These are phyloP conservation scores for Diaporthe destruens DNA, from an alignment of 2,329 filamentous ascomycete genomes.

Conservation along the genomic window DNA sequence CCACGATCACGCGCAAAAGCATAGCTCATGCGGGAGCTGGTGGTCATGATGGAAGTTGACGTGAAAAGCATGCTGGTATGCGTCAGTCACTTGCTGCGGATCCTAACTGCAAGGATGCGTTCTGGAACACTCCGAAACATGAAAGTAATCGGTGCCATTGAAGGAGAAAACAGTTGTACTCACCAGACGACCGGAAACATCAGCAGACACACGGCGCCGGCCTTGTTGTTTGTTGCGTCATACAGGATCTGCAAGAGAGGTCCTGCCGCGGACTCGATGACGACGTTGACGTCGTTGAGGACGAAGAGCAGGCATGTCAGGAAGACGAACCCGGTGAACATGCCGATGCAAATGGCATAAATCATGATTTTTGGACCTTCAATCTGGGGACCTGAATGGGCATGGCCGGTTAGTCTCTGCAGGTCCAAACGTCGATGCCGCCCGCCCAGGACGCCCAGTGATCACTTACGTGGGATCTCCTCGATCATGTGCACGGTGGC, in stretches of 20 bases:
- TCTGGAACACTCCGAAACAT: too few species aligned
- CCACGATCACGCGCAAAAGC: constrained; percentile 78
- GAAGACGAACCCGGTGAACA: constrained; percentile 65
- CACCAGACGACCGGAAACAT: constrained; percentile 73
- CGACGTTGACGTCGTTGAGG: constrained; percentile 66
- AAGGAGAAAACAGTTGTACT: too few species aligned
- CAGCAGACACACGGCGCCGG: constrained; percentile 73
- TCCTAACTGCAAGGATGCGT: too few species aligned
- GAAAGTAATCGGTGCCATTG: too few species aligned
- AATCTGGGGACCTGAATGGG: constrained; percentile 56
- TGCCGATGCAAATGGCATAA: constrained; percentile 73
- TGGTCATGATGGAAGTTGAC: constrained; percentile 74
- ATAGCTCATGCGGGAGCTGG: constrained; percentile 74
- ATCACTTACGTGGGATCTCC: constrained; percentile 62
- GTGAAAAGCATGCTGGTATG: constrained; percentile 66
- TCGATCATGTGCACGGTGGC: constrained; percentile 61
- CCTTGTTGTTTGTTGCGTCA: constrained; percentile 71
- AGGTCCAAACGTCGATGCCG: neutral
- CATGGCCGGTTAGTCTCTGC: neutral
- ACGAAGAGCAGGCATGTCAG: constrained; percentile 73
- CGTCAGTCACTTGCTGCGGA: too few species aligned
- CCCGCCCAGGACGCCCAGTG: neutral
- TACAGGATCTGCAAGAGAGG: constrained; percentile 60
- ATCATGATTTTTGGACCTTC: constrained; percentile 77
- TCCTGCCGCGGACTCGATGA: constrained; percentile 54